Evolutionary conservation across 148 eudicot genomes (phyloP).

Genomic region (Rhododendron mucronatum): DNA sequence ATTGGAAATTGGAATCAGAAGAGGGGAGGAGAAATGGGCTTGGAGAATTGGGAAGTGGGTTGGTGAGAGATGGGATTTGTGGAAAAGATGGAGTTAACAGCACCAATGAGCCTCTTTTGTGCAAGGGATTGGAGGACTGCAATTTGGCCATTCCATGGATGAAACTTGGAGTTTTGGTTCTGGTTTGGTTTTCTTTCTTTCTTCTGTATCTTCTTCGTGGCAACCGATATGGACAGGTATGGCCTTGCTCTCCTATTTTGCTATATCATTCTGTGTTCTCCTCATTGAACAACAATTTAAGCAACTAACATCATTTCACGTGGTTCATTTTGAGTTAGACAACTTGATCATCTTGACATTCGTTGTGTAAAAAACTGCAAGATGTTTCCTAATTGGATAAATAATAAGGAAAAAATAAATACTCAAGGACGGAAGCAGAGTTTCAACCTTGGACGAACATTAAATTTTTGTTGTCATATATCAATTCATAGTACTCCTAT

Average conservation of each 20-base stretch:
- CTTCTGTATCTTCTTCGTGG: slow-evolving; percentile 48
- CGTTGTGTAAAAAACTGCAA: neutral
- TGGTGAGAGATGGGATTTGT: slow-evolving; percentile 1
- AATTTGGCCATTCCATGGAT: slow-evolving; percentile 34
- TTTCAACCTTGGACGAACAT: neutral
- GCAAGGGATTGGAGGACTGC: slow-evolving; percentile 4
- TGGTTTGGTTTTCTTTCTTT: slow-evolving; percentile 54
- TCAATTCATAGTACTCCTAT: no score
- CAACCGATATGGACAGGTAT: slow-evolving; percentile 48
- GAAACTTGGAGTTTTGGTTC: slow-evolving; percentile 33
- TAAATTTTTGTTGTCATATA: neutral
- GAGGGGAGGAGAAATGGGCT: slow-evolving; percentile 15
- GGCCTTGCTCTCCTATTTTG: neutral
- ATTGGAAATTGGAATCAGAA: slow-evolving; percentile 51
- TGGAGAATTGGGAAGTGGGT: slow-evolving; percentile 14
- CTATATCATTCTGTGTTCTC: neutral
- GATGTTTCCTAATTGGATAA: neutral
- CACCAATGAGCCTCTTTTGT: slow-evolving; percentile 27
- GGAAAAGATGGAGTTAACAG: slow-evolving; percentile 14
- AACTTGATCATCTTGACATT: neutral
- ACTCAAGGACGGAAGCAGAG: neutral
- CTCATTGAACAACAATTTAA: neutral
- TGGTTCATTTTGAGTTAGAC: neutral
- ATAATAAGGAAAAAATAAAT: neutral
- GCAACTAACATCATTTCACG: neutral